Evolutionary conservation across 2,329 filamentous ascomycete species (phyloP), one percentile per base, ranked within the genome.

Genomic region (Moelleriella libera): DNA sequence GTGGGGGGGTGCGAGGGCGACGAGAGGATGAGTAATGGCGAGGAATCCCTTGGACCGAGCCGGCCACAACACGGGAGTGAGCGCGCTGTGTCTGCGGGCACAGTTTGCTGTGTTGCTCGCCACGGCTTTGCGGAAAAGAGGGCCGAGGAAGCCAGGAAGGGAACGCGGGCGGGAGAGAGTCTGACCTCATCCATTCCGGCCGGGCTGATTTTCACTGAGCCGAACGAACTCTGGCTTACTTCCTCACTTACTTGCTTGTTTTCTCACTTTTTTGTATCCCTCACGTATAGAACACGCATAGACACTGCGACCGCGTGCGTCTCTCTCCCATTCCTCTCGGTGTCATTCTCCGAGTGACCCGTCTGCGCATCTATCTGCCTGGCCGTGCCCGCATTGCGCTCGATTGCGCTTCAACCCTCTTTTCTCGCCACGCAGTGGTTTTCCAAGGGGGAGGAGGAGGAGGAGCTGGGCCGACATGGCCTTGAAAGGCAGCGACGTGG

Each of bases 401-500:
- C 21, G 21, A 21, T 21, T 21, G 2, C 21, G 21, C 21, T 21
- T 21, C 21, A 21, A 21, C 21, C 21, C 21, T 21, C 21, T 21
- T 21, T 3, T 21, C 21, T 21, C 21, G 21, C 21, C 21, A 21
- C 21, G 2, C 21, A 21, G 21, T 21, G 21, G 21, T 21, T 21
- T 21, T 21, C 21, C 21, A 21, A 21, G 21, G 21, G 21, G 21
- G 21, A 21, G 21, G 21, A 21, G 21, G 21, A 21, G 21, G 21
- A 21, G 3, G 21, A 21, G 21, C 21, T 21, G 21, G 8, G 5
- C 2, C 43, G 42, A 30, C 46, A 69, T 72, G 66, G 61, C 62
- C 47, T 61, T 78, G 47, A 74, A 68, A 12, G 75, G 75, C 42
- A 65, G 61, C 45, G 73, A 78, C 47, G 68, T 78, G 49, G 72